phyloP scores from a whole-genome alignment of 257 asterid genomes.

The Nicotiana paniculata region DNA sequence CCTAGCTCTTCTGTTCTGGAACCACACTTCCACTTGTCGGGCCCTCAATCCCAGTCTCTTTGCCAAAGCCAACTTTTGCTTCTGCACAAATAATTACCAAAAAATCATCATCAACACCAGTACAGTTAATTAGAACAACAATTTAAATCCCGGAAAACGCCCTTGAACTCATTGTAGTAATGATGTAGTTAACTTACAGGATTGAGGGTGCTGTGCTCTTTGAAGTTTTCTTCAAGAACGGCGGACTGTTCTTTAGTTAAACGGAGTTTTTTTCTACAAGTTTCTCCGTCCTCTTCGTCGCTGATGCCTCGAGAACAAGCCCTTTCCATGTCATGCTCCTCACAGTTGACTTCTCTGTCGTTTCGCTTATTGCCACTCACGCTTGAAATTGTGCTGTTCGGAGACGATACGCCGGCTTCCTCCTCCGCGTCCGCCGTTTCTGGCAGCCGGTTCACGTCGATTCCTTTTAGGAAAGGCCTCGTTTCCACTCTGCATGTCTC shows the following conservation, averaged over 20 bases:
- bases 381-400: constrained; percentile 73
- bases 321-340: constrained; percentile 56
- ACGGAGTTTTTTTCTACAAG: constrained; percentile 61
- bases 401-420: constrained; percentile 70
- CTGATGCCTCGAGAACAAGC: constrained; percentile 40
- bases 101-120: background rate
- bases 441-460: constrained; percentile 68
- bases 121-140: background rate
- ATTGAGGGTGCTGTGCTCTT: constrained; percentile 71
- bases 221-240: constrained; percentile 78
- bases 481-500: constrained; percentile 43
- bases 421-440: constrained; percentile 37
- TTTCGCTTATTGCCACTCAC: constrained; percentile 59
- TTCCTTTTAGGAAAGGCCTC: constrained; percentile 50
- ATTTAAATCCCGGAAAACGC: background rate
- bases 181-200: constrained; percentile 37
- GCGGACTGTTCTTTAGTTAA: constrained; percentile 71
- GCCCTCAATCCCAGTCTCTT: constrained; percentile 65
- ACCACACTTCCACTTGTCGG: constrained; percentile 89
- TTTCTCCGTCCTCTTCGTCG: constrained; percentile 76
- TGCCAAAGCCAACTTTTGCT: constrained; percentile 65
- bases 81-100: constrained; percentile 29
- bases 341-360: constrained; percentile 45
- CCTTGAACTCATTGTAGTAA: too few species aligned
- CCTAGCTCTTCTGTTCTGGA: constrained; percentile 87